A percentile compares a stretch with the other conserved stretches of the same genome.
Evolutionary conservation across 1,284 basidiomycete species (phyloP).

Genomic region (Apiotrichum sp.): DNA sequence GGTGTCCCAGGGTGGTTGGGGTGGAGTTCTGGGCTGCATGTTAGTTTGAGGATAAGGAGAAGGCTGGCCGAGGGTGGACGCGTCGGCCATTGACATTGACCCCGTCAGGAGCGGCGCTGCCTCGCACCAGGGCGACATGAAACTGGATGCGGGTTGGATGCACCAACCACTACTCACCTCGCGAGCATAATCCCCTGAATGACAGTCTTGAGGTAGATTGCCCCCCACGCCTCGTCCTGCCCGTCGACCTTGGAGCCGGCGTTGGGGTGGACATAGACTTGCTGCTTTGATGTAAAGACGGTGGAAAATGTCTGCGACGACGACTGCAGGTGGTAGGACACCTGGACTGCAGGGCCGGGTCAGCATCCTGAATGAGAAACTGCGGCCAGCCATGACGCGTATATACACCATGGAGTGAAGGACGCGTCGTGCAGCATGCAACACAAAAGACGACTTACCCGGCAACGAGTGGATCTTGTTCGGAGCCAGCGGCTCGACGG

Average conservation of each 20-base stretch:
- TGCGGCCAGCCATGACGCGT: neutral
- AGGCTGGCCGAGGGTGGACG: neutral
- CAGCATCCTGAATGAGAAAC: neutral
- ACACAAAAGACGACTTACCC: slow-evolving; percentile 21
- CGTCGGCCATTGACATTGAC: neutral
- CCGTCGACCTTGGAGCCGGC: slow-evolving; percentile 19
- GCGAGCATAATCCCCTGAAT: slow-evolving; percentile 39
- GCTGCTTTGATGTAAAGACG: slow-evolving; percentile 30
- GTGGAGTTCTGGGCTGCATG: slow-evolving; percentile 39
- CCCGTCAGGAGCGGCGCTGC: too few species aligned
- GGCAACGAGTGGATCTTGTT: slow-evolving; percentile 41
- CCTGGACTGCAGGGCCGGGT: slow-evolving; percentile 26
- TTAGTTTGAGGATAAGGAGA: neutral
- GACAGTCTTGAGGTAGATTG: slow-evolving; percentile 42
- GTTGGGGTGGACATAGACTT: slow-evolving; percentile 41
- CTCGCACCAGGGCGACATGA: too few species aligned
- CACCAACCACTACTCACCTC: slow-evolving; percentile 25
- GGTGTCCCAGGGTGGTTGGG: slow-evolving; percentile 25
- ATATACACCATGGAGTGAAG: neutral
- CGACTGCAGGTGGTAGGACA: slow-evolving; percentile 37
- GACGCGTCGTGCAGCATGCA: too few species aligned
- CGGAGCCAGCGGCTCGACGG: slow-evolving; percentile 27
- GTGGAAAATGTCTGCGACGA: slow-evolving; percentile 36
- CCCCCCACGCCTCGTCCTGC: slow-evolving; percentile 38
- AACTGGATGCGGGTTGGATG: neutral